A percentile compares a stretch with the other conserved stretches of the same genome.
These are phyloP conservation scores for Candida succiphila DNA, from an alignment of 805 yeast genomes.

Conservation along the genomic window DNA sequence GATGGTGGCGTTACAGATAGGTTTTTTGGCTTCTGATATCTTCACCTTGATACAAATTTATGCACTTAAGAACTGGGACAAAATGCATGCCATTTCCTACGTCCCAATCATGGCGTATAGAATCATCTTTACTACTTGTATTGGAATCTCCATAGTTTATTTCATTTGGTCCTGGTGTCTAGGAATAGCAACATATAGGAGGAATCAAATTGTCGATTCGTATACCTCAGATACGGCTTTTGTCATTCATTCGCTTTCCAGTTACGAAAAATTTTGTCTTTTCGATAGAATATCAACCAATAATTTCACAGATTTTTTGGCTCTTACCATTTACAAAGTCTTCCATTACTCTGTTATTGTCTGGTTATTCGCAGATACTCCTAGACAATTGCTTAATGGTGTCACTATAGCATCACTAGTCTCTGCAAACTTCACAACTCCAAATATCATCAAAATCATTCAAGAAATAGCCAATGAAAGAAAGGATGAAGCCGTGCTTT, in stretches of 20 bases:
- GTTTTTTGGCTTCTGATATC: slow-evolving; percentile 56
- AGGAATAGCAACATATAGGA: slow-evolving; percentile 48
- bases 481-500: slow-evolving; percentile 55
- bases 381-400: slow-evolving; percentile 80
- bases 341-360: slow-evolving; percentile 49
- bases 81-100: slow-evolving; percentile 20
- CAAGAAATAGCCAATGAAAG: slow-evolving; percentile 49
- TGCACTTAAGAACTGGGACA: slow-evolving; percentile 44
- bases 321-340: slow-evolving; percentile 56
- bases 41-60: slow-evolving; percentile 70
- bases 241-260: slow-evolving; percentile 41
- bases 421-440: slow-evolving; percentile 29
- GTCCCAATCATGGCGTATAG: slow-evolving; percentile 21
- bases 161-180: slow-evolving; percentile 45
- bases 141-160: slow-evolving; percentile 55
- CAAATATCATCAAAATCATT: slow-evolving; percentile 35
- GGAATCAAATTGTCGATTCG: slow-evolving; percentile 57
- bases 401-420: slow-evolving; percentile 51
- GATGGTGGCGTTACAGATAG: slow-evolving; percentile 36
- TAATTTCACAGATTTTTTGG: slow-evolving; percentile 55
- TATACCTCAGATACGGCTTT: slow-evolving; percentile 62
- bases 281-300: slow-evolving; percentile 60
- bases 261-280: slow-evolving; percentile 63
- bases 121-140: slow-evolving; percentile 45
- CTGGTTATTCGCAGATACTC: slow-evolving; percentile 70